These are phyloP conservation scores for Spatholobus suberectus DNA, from an alignment of 306 rosid species.

Conservation along the genomic window DNA sequence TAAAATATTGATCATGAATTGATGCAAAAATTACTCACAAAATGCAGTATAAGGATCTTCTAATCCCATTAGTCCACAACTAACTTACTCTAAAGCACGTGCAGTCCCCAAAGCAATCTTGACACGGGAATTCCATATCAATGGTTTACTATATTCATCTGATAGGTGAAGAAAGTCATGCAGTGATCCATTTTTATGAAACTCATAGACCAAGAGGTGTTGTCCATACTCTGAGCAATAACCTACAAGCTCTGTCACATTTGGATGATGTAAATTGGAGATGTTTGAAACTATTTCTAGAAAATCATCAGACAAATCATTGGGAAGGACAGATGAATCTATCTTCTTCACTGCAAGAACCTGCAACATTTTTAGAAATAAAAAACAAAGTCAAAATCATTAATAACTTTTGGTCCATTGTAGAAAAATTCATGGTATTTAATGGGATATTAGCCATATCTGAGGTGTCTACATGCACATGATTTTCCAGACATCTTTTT, in stretches of 20 bases:
- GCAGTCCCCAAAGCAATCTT: conserved; percentile 98
- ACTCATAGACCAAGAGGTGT: conserved; percentile 82
- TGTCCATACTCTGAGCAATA: conserved; percentile 96
- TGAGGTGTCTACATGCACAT: not conserved
- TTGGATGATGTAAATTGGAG: conserved; percentile 86
- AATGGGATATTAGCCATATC: not conserved
- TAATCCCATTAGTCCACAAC: conserved; percentile 37
- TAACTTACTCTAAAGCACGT: conserved; percentile 95
- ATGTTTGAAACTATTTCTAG: conserved; percentile 71
- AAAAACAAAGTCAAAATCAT: conserved; percentile 33
- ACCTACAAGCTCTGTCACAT: conserved; percentile 91
- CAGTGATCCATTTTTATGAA: conserved; percentile 87
- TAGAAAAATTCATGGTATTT: not conserved
- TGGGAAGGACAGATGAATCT: conserved; percentile 74
- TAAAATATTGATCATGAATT: conserved; percentile 16
- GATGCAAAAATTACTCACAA: conserved; percentile 16
- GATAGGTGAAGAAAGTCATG: conserved; percentile 87
- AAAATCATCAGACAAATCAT: conserved; percentile 71
- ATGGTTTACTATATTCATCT: conserved; percentile 85
- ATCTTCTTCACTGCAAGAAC: conserved; percentile 97
- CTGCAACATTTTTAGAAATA: conserved; percentile 46
- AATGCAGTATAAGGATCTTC: conserved; percentile 6
- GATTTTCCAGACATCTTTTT: conserved; percentile 1
- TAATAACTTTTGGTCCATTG: conserved; percentile 4
- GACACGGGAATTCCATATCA: conserved; percentile 96